These are phyloP conservation scores for Ascochyta koolunga DNA, from an alignment of 2,329 filamentous ascomycete genomes.

Conservation along the genomic window DNA sequence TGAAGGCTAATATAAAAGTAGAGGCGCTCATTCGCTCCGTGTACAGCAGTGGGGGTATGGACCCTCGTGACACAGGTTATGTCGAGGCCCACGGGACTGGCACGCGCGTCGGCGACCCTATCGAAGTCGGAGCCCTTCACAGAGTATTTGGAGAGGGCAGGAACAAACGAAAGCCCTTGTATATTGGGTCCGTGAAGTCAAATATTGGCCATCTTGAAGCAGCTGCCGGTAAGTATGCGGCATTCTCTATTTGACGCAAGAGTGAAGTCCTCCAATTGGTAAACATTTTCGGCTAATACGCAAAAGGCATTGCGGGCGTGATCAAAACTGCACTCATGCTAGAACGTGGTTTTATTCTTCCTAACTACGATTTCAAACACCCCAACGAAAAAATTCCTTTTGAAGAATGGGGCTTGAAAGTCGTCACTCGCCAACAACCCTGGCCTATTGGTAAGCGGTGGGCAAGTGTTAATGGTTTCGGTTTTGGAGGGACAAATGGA, in stretches of 20 bases:
- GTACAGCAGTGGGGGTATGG: conserved; percentile 30
- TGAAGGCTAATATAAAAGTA: background rate
- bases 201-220: conserved; percentile 45
- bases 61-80: conserved; percentile 34
- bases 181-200: conserved; percentile 38
- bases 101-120: conserved; percentile 55
- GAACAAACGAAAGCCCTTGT: conserved; percentile 27
- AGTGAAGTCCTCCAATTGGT: background rate
- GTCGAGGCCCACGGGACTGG: conserved; percentile 57
- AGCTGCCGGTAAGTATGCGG: conserved; percentile 24
- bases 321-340: conserved; percentile 52
- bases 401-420: background rate
- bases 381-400: conserved; percentile 45
- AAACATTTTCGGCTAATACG: background rate
- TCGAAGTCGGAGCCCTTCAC: conserved; percentile 34
- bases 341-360: conserved; percentile 46
- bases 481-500: conserved; percentile 21
- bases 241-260: background rate
- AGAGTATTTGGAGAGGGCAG: conserved; percentile 31
- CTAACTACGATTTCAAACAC: conserved; percentile 53
- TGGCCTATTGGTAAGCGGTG: conserved; percentile 39
- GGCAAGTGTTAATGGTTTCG: conserved; percentile 56
- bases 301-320: conserved; percentile 32
- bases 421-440: conserved; percentile 4
- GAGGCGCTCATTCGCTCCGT: conserved; percentile 27